phyloP scores from a whole-genome alignment of 352 stramenopile species.

The Pythium phragmiticola region DNA sequence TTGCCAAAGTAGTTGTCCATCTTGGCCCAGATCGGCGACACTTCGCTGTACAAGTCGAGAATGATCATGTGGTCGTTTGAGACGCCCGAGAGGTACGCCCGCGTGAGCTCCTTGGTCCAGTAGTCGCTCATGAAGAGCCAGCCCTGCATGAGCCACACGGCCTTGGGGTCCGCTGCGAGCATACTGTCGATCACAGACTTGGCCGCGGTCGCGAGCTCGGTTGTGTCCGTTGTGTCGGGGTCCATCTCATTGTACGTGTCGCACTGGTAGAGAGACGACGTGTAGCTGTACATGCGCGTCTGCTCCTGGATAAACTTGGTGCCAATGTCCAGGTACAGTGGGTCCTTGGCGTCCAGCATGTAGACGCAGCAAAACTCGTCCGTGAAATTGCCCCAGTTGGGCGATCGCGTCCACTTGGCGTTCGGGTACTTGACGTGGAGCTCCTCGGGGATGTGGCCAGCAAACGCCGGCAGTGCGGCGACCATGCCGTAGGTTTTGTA shows the following conservation, averaged over 20 bases:
- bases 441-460: slow-evolving; percentile 85
- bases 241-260: slow-evolving; percentile 88
- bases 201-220: slow-evolving; percentile 48
- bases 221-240: slow-evolving; percentile 54
- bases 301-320: slow-evolving; percentile 74
- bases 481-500: slow-evolving; percentile 90
- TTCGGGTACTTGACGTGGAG: slow-evolving; percentile 66
- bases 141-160: slow-evolving; percentile 84
- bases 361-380: slow-evolving; percentile 85
- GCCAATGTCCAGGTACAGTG: slow-evolving; percentile 81
- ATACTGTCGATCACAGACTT: slow-evolving; percentile 76
- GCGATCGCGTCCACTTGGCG: slow-evolving; percentile 77
- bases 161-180: slow-evolving; percentile 58
- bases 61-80: slow-evolving; percentile 62
- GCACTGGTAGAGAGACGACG: slow-evolving; percentile 75
- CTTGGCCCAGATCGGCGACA: slow-evolving; percentile 63
- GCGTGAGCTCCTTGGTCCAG: slow-evolving; percentile 62
- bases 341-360: slow-evolving; percentile 79
- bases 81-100: slow-evolving; percentile 41
- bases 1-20: slow-evolving; percentile 83
- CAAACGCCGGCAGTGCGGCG: slow-evolving; percentile 88
- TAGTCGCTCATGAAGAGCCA: slow-evolving; percentile 78
- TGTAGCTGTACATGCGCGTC: slow-evolving; percentile 62
- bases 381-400: slow-evolving; percentile 77
- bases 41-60: slow-evolving; percentile 80